Percentiles rank a stretch among this genome's conserved stretches.
Evolutionary conservation across 768 basidiomycete species (phyloP).

Genomic region (Cantharellus anzutake): DNA sequence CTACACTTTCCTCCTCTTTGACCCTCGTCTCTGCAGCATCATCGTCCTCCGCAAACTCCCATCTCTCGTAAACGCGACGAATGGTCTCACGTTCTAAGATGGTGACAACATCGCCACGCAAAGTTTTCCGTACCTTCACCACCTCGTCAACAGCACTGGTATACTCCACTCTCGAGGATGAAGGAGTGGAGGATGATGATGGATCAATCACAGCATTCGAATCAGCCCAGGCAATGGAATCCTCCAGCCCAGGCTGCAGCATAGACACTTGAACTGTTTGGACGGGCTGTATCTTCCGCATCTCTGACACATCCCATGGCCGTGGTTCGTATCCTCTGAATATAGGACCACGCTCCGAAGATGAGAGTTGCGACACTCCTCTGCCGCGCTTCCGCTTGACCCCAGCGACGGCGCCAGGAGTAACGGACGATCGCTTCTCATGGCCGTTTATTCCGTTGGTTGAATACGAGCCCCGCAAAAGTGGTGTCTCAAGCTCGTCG

Average conservation of each 20-base stretch:
- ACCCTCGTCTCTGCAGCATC: neutral
- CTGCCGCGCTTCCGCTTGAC: neutral
- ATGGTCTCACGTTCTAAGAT: neutral
- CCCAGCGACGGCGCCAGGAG: neutral
- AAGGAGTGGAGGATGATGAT: neutral
- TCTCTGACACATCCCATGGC: constrained; percentile 3
- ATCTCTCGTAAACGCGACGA: neutral
- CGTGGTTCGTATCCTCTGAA: constrained; percentile 7
- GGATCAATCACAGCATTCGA: neutral
- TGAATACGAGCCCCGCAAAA: neutral
- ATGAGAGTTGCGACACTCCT: neutral
- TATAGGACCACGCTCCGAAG: neutral
- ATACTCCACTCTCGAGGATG: neutral
- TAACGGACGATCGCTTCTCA: neutral
- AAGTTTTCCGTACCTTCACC: neutral
- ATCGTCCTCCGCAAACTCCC: neutral
- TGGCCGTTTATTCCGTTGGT: neutral
- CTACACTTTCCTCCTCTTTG: no score
- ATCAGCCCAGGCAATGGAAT: neutral
- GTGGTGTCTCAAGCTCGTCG: constrained; percentile 8
- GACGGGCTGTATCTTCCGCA: neutral
- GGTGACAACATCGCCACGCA: neutral
- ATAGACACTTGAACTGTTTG: neutral
- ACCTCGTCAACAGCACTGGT: neutral
- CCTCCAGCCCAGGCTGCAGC: neutral